These are phyloP conservation scores for Phellopilus nigrolimitatus DNA, from an alignment of 1,284 basidiomycete species.

Conservation along the genomic window DNA sequence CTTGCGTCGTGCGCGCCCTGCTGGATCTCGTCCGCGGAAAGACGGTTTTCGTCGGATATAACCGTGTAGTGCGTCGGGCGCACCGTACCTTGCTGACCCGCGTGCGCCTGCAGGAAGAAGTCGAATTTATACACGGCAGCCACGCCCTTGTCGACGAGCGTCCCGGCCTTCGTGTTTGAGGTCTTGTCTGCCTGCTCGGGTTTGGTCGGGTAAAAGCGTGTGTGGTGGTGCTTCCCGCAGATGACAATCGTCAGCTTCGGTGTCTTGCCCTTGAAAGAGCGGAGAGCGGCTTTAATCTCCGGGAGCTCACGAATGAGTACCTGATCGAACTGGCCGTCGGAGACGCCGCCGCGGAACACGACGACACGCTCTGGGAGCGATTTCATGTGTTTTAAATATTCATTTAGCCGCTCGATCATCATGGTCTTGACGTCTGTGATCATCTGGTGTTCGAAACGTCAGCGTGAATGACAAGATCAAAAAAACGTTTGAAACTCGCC, in stretches of 20 bases:
- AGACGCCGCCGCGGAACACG: constrained; percentile 72
- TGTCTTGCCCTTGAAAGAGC: constrained; percentile 47
- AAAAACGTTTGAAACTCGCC: constrained; percentile 44
- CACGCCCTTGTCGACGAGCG: constrained; percentile 69
- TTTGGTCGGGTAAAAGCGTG: constrained; percentile 56
- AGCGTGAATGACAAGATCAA: not conserved
- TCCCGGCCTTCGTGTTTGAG: constrained; percentile 71
- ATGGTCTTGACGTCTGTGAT: constrained; percentile 58
- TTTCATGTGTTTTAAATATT: constrained; percentile 51
- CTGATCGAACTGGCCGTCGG: constrained; percentile 66
- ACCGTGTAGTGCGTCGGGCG: constrained; percentile 71
- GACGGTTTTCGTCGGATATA: constrained; percentile 63
- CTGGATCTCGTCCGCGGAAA: constrained; percentile 64
- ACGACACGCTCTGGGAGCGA: constrained; percentile 58
- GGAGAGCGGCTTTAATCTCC: constrained; percentile 53
- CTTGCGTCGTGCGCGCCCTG: constrained; percentile 58
- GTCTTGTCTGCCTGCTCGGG: constrained; percentile 46
- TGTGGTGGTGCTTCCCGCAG: constrained; percentile 77
- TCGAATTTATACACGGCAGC: constrained; percentile 70
- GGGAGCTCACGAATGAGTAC: constrained; percentile 55
- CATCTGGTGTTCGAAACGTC: constrained; percentile 50
- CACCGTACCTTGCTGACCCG: constrained; percentile 61
- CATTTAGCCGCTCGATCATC: constrained; percentile 61
- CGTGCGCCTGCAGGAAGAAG: constrained; percentile 75
- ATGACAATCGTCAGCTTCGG: constrained; percentile 68